Percentiles rank a stretch among this genome's conserved stretches.
Conservation (phyloP, 306 rosid species). For the Delonix regia region DNA sequence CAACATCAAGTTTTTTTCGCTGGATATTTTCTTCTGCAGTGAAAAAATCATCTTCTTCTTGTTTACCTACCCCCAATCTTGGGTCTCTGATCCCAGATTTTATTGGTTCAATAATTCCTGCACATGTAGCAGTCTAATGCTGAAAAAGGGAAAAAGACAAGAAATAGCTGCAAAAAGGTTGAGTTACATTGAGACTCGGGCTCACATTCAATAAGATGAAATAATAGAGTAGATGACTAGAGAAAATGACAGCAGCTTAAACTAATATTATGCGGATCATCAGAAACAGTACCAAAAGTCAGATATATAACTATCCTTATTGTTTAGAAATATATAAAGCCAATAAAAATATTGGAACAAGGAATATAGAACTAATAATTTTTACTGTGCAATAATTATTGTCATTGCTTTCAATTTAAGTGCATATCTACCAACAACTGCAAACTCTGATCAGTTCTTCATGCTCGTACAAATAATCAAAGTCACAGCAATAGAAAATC, state of each 20-base stretch:
- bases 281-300: slow-evolving; percentile 4
- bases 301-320: neutral
- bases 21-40: slow-evolving; percentile 96
- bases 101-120: slow-evolving; percentile 91
- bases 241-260: neutral
- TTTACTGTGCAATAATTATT: neutral
- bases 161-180: neutral
- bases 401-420: neutral
- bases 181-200: neutral
- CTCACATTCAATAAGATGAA: slow-evolving; percentile 25
- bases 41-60: slow-evolving; percentile 91
- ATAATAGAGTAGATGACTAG: neutral
- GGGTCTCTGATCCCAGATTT: slow-evolving; percentile 97
- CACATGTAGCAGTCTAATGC: slow-evolving; percentile 2
- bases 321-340: neutral
- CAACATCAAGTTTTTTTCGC: slow-evolving; percentile 85
- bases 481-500: neutral
- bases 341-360: slow-evolving; percentile 4
- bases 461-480: neutral
- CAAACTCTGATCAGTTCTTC: neutral
- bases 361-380: neutral
- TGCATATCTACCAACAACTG: neutral
- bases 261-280: neutral
- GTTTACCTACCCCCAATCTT: slow-evolving; percentile 86
- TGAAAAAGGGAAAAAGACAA: neutral